Base-by-base conservation (phyloP, 192 early-diverging fungal genomes). In the Glomus cerebriforme region DNA sequence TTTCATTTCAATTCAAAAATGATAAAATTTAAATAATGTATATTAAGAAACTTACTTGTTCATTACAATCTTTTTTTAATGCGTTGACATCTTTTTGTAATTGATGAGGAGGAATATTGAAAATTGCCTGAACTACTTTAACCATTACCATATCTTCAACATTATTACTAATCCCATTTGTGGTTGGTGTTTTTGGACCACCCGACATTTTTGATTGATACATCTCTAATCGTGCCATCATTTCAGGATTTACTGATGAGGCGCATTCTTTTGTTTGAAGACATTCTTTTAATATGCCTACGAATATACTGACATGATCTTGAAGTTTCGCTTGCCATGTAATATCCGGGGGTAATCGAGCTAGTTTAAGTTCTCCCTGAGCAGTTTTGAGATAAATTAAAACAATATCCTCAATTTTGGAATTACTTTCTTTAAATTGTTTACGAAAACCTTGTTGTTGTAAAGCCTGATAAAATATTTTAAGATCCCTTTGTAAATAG, bases 401-500 rank as follows among this genome's bases (percentile, higher is more conserved):
- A 7, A 78, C 65, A 27, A 78, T 6, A 58, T 67, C 77, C 26
- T 78, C 77, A 54, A 78, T 78, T 54, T 78, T 78, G 34, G 65
- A 47, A 29, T 67, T 68, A 34, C 9, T 29, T 26, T 17, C 13
- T 59, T 78, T 67, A 29, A 78, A 68, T 58, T 78, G 77, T 34
- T 78, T 43, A 15, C 49, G 64, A 78, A 78, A 78, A 24, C 2
- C 19, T 26, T 27, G 47, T 29, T 69, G 63, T 35, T 22, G 29
- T 37, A 78, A 59, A 7, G 22, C 8, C 13, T 68, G 37, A 78
- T 78, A 64, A 59, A 78, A 68, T 24, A 78, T 60, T 1, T 43
- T 49, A 4, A 88, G 75, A 0, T 83, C 80, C 27, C 77, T 77
- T 10, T 81, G 73, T 26, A 90, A 84, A 12, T 85, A 77, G 22